A percentile compares a stretch with the other conserved stretches of the same genome.
Conservation (phyloP, 306 rosid genomes). For the Dalbergia oliveri region DNA sequence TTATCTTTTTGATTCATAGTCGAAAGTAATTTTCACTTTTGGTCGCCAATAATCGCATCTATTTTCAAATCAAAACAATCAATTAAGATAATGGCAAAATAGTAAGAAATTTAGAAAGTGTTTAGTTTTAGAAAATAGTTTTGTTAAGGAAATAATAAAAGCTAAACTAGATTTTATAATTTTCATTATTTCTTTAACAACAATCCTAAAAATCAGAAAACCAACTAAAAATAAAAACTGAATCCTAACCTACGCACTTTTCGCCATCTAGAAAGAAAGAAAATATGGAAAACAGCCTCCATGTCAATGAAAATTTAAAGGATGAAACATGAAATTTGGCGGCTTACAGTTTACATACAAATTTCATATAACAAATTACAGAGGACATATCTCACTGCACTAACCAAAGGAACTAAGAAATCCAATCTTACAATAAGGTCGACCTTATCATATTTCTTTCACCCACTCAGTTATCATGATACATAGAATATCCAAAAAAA, state of each 20-base stretch:
- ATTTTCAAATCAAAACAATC: too few relatives aligned
- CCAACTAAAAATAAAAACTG: too few relatives aligned
- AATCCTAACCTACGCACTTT: too few relatives aligned
- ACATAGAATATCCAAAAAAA: conserved; percentile 41
- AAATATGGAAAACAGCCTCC: neutral
- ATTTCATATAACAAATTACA: conserved; percentile 28
- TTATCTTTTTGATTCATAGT: neutral
- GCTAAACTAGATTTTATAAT: too few relatives aligned
- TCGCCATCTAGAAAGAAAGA: neutral
- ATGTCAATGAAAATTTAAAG: neutral
- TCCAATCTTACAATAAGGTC: conserved; percentile 22
- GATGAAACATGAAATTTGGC: neutral
- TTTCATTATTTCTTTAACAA: too few relatives aligned
- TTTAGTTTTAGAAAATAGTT: too few relatives aligned
- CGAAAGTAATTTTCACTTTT: too few relatives aligned
- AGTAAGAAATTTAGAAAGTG: too few relatives aligned
- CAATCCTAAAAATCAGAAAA: too few relatives aligned
- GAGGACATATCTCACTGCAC: neutral
- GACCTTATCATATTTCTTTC: conserved; percentile 30
- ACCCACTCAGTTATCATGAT: conserved; percentile 38
- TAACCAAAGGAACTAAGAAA: conserved; percentile 34
- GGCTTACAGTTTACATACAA: neutral
- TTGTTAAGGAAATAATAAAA: too few relatives aligned
- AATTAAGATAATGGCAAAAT: too few relatives aligned
- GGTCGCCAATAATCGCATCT: too few relatives aligned